phyloP scores from a whole-genome alignment of 768 basidiomycete species.

The Tulasnella sp. region DNA sequence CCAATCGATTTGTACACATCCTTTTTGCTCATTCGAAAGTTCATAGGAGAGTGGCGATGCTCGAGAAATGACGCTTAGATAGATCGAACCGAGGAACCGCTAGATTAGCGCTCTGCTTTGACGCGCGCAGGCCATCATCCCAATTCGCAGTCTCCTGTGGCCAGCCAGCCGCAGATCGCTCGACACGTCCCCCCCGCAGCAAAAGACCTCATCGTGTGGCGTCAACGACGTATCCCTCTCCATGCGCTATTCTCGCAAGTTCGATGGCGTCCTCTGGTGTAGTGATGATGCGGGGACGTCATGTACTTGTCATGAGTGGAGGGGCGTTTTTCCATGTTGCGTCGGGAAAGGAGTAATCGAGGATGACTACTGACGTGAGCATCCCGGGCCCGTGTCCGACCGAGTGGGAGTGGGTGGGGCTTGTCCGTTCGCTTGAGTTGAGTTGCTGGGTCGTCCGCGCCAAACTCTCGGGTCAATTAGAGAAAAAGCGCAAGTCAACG shows the following conservation, averaged over 20 bases:
- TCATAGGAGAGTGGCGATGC: background rate
- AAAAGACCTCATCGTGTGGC: background rate
- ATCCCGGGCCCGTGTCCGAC: background rate
- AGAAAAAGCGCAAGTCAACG: conserved; percentile 20
- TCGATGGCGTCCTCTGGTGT: background rate
- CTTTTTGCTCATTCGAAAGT: background rate
- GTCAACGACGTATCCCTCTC: background rate
- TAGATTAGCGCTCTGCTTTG: conserved; percentile 8
- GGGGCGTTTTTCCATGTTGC: background rate
- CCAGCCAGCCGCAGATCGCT: background rate
- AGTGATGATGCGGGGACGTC: background rate
- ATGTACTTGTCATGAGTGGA: conserved; percentile 2
- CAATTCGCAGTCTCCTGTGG: background rate
- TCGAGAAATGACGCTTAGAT: background rate
- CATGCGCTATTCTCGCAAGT: background rate
- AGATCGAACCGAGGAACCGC: background rate
- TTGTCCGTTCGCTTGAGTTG: background rate
- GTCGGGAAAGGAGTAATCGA: background rate
- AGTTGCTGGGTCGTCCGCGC: background rate
- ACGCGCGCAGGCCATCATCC: background rate
- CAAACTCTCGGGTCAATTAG: conserved; percentile 11
- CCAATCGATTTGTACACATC: background rate
- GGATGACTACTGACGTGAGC: conserved; percentile 18
- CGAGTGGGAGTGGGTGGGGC: conserved; percentile 7
- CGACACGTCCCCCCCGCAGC: background rate